Conservation (phyloP, 495 filamentous ascomycete species). For the Trichoderma gamsii region DNA sequence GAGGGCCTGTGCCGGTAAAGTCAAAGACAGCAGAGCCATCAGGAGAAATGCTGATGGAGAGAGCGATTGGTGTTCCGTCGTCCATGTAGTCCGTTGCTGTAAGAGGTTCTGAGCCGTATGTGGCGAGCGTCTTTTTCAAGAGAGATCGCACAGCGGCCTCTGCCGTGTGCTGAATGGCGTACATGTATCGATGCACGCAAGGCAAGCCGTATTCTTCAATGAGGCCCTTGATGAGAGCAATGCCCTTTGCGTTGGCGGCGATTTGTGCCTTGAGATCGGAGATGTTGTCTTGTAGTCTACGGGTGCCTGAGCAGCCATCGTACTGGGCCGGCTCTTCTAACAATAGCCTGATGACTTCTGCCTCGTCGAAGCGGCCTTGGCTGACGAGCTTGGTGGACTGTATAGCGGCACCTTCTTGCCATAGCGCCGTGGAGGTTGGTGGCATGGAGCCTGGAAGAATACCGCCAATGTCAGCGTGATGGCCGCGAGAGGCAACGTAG, state of each 20-base stretch:
- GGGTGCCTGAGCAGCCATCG: slow-evolving; percentile 79
- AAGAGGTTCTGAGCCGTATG: slow-evolving; percentile 71
- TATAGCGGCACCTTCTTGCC: slow-evolving; percentile 90
- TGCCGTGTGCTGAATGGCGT: slow-evolving; percentile 85
- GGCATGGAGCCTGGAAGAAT: slow-evolving; percentile 97
- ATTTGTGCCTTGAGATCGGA: slow-evolving; percentile 95
- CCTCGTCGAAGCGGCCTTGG: slow-evolving; percentile 82
- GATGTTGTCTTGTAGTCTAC: slow-evolving; percentile 87
- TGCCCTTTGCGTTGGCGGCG: slow-evolving; percentile 92
- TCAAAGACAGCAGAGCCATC: slow-evolving; percentile 86
- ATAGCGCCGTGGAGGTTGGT: slow-evolving; percentile 85
- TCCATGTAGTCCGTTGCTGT: slow-evolving; percentile 83
- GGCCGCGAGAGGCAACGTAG: slow-evolving; percentile 90
- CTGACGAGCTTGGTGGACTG: slow-evolving; percentile 91
- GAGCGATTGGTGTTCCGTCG: slow-evolving; percentile 77
- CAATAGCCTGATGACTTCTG: slow-evolving; percentile 75
- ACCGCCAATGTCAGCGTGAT: slow-evolving; percentile 95
- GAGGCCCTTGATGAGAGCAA: slow-evolving; percentile 75
- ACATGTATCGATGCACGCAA: slow-evolving; percentile 94
- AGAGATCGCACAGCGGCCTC: slow-evolving; percentile 77
- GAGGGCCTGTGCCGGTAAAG: slow-evolving; percentile 81
- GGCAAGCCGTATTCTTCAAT: slow-evolving; percentile 85
- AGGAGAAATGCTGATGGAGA: slow-evolving; percentile 75
- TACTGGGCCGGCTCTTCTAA: slow-evolving; percentile 77
- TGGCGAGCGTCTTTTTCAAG: slow-evolving; percentile 65